Conservation (phyloP, 2,329 filamentous ascomycete species). For the Pseudogymnoascus sp. region DNA sequence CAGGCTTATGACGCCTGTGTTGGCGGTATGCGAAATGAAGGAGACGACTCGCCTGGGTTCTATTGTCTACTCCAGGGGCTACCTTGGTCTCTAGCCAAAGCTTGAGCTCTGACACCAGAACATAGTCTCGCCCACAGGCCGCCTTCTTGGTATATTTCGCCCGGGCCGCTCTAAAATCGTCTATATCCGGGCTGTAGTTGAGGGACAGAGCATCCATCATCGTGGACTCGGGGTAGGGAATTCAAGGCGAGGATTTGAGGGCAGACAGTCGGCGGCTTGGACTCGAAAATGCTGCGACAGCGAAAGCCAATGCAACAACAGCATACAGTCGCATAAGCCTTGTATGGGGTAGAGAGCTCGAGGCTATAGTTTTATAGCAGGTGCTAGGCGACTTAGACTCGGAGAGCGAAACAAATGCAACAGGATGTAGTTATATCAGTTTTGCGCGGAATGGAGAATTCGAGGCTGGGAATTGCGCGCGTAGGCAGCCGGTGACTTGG, state of each 20-base stretch:
- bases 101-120: background rate
- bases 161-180: background rate
- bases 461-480: slow-evolving; percentile 10
- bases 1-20: background rate
- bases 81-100: background rate
- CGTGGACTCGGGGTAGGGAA: background rate
- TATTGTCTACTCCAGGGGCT: background rate
- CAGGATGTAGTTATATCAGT: background rate
- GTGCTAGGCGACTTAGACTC: too few relatives aligned
- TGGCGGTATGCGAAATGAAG: background rate
- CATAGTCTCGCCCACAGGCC: background rate
- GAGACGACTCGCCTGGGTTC: background rate
- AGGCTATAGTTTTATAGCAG: too few relatives aligned
- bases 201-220: background rate
- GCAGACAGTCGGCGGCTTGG: background rate
- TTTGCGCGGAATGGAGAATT: background rate
- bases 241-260: background rate
- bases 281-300: background rate
- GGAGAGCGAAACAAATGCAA: background rate
- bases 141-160: background rate
- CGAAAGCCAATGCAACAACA: background rate
- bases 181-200: background rate
- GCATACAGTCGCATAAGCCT: background rate
- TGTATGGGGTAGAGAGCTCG: too few relatives aligned
- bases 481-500: slow-evolving; percentile 10